phyloP scores from a whole-genome alignment of 2,329 filamentous ascomycete species.

The Penicillium psychrosexuale region DNA sequence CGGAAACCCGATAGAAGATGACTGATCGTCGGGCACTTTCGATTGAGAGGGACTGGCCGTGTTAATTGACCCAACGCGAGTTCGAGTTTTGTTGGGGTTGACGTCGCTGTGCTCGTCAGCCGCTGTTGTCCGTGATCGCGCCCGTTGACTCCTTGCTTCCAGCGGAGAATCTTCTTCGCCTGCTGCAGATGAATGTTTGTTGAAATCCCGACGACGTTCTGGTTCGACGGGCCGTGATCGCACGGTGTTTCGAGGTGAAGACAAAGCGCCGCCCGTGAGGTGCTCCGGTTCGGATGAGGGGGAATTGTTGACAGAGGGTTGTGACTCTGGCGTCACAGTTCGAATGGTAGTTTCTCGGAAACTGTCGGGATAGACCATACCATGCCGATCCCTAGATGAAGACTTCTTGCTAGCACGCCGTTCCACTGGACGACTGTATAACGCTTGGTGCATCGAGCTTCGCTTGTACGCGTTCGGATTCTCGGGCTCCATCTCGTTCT shows the following conservation, averaged over 20 bases:
- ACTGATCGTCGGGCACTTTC: conserved; percentile 39
- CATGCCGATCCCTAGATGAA: conserved; percentile 47
- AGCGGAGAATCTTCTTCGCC: conserved; percentile 34
- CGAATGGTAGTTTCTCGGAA: conserved; percentile 46
- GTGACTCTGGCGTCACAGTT: conserved; percentile 47
- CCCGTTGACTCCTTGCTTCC: conserved; percentile 36
- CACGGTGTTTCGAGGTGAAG: conserved; percentile 38
- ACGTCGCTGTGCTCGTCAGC: conserved; percentile 43
- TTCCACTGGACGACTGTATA: conserved; percentile 42
- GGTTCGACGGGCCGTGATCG: conserved; percentile 34
- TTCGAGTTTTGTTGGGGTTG: conserved; percentile 34
- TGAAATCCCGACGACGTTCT: conserved; percentile 33
- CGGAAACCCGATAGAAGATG: conserved; percentile 48
- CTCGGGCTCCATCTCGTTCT: conserved; percentile 42
- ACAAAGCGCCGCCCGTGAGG: conserved; percentile 29
- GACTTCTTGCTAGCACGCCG: conserved; percentile 48
- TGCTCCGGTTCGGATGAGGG: conserved; percentile 39
- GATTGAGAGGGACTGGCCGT: conserved; percentile 31
- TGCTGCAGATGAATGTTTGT: conserved; percentile 28
- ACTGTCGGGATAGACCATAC: conserved; percentile 47
- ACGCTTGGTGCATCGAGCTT: conserved; percentile 39
- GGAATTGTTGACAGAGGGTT: conserved; percentile 36
- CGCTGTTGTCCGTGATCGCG: conserved; percentile 42
- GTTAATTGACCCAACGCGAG: conserved; percentile 42
- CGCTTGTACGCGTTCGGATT: conserved; percentile 41